phyloP scores from a whole-genome alignment of 1,284 basidiomycete genomes.

The Laetiporus sulphureus region DNA sequence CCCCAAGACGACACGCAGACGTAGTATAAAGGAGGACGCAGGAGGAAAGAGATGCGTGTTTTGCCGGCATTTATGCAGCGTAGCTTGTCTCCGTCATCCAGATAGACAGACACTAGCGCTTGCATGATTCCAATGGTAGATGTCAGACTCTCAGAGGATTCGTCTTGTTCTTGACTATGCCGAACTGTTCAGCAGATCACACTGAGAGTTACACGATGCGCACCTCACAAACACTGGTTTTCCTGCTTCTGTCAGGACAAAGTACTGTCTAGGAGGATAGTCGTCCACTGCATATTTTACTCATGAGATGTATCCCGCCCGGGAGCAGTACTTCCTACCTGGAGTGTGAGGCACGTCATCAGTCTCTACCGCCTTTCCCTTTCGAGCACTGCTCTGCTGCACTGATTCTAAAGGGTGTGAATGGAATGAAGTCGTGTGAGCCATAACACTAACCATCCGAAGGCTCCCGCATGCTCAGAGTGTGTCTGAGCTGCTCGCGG shows the following conservation, averaged over 20 bases:
- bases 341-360: constrained; percentile 22
- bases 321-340: constrained; percentile 15
- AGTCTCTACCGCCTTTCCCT: constrained; percentile 19
- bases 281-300: constrained; percentile 24
- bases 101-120: constrained; percentile 88
- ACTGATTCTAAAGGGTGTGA: too few relatives aligned
- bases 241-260: constrained; percentile 89
- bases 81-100: constrained; percentile 80
- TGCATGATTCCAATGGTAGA: constrained; percentile 91
- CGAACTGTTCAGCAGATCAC: constrained; percentile 5
- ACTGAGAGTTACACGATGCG: constrained; percentile 7
- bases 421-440: too few relatives aligned
- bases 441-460: constrained; percentile 7
- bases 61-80: constrained; percentile 73
- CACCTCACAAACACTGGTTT: constrained; percentile 90
- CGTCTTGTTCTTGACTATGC: constrained; percentile 42
- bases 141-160: constrained; percentile 59
- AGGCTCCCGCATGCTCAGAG: constrained; percentile 28
- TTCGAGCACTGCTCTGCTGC: constrained; percentile 11
- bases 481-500: constrained; percentile 63
- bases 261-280: constrained; percentile 76
- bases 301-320: neutral
- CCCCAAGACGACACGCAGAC: constrained; percentile 88
- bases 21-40: constrained; percentile 86
- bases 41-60: constrained; percentile 78